Conservation (phyloP, 2,329 filamentous ascomycete genomes). For the Venturia oleaginea region DNA sequence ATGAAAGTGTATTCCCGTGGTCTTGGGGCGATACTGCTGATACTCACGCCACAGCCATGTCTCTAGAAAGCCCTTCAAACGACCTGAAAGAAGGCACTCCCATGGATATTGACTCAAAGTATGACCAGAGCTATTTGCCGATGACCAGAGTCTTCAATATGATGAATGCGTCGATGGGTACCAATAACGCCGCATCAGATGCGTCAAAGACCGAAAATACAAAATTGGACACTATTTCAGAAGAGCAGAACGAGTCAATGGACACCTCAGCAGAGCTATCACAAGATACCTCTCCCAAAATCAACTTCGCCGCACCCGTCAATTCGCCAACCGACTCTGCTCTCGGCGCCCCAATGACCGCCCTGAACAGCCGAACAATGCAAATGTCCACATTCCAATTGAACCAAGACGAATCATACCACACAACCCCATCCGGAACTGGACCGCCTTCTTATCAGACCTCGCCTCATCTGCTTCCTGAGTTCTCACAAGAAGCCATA, state of each 20-base stretch:
- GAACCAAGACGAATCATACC: not conserved
- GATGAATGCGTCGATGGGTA: not conserved
- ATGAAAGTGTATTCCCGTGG: not conserved
- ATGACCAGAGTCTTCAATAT: not conserved
- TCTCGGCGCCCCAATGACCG: not conserved
- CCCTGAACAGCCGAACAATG: not conserved
- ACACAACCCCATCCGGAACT: not conserved
- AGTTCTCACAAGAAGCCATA: not conserved
- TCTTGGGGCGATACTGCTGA: not conserved
- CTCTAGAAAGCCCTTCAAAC: not conserved
- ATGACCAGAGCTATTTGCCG: not conserved
- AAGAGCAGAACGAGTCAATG: not conserved
- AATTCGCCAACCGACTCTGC: not conserved
- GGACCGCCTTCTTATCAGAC: not conserved
- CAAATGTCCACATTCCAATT: not conserved
- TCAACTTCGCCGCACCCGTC: not conserved
- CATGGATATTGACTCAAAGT: not conserved
- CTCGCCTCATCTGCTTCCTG: not conserved
- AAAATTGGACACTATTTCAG: not conserved
- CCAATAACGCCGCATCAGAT: not conserved
- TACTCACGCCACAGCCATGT: not conserved
- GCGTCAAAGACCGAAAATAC: not conserved
- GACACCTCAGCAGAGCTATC: not conserved
- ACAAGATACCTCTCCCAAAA: not conserved
- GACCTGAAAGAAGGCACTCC: not conserved